Base-by-base conservation (phyloP, 2,329 filamentous ascomycete species). In the Penicillium brasilianum region DNA sequence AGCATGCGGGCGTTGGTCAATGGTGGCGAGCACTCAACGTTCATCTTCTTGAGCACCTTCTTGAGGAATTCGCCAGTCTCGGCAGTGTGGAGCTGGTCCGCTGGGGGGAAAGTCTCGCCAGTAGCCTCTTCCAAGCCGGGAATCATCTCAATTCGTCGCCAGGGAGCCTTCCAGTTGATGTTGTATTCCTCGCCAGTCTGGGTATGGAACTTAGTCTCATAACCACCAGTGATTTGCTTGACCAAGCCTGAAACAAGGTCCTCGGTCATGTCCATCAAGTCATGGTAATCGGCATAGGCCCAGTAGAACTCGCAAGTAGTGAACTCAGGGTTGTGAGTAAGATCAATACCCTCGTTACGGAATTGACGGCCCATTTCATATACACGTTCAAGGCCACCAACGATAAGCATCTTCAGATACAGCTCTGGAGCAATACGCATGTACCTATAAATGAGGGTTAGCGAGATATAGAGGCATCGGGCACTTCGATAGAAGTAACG, bases 261-360 rank as follows among this genome's bases (percentile, higher is more conserved):
- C 79, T 99, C 95, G 1, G 95, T 98, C 73, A 92, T 85, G 62
- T 90, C 82, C 90, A 96, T 92, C 61, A 97, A 83, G 74, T 98
- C 95, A 78, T 96, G 91, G 69, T 97, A 87, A 78, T 97, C 93
- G 58, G 90, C 90, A 69, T 93, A 98, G 3, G 95, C 94, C 86
- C 91, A 89, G 81, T 99, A 99, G 81, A 98, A 98, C 79, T 99
- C 95, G 77, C 92, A 92, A 28, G 92, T 96, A 46, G 95, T 99
- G 83, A 99, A 99, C 77, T 99, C 95, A 41, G 91, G 95, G 83
- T 98, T 99, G 84, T 99, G 95, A 8, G 95, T 99, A 54, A 95
- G 83, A 76, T 96, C 92, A 66, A 92, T 90, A 61, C 90, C 89
- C 79, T 97, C 93, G 74, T 99, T 99, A 72, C 95, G 85, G 87